Evolutionary conservation across 1,284 basidiomycete species (phyloP).

Genomic region (Uromyces viciae-fabae): DNA sequence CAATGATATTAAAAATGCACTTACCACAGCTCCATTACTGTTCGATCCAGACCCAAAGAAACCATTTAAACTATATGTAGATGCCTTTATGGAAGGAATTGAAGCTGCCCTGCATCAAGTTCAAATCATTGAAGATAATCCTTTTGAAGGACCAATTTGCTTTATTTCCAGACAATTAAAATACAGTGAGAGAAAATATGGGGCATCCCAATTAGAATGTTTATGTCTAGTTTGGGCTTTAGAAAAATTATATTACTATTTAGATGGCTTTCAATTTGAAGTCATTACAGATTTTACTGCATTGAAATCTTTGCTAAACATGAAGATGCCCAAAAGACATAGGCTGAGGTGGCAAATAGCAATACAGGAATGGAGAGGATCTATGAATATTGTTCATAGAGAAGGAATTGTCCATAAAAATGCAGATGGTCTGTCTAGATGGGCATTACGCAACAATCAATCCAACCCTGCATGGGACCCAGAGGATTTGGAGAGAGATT

Average conservation of each 20-base stretch:
- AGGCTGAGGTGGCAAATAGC: not conserved
- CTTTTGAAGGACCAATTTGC: not conserved
- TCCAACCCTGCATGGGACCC: not conserved
- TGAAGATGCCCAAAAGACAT: not conserved
- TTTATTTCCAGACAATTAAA: not conserved
- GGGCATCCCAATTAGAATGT: constrained; percentile 2
- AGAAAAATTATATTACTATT: not conserved
- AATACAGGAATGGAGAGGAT: not conserved
- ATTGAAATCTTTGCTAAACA: not conserved
- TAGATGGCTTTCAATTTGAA: constrained; percentile 1
- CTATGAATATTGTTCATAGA: not conserved
- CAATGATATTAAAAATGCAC: not conserved
- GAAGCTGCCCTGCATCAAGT: not conserved
- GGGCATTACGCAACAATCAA: not conserved
- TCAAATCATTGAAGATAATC: not conserved
- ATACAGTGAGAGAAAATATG: not conserved
- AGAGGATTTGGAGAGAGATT: not conserved
- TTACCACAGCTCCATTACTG: not conserved
- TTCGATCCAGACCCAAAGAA: not conserved
- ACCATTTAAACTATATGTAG: not conserved
- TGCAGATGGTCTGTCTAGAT: not conserved
- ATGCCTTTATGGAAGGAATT: not conserved
- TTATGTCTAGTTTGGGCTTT: not conserved
- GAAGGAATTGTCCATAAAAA: not conserved
- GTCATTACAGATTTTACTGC: too few relatives aligned